Conservation (phyloP, 2,329 filamentous ascomycete genomes). For the Cladosporium sp. region DNA sequence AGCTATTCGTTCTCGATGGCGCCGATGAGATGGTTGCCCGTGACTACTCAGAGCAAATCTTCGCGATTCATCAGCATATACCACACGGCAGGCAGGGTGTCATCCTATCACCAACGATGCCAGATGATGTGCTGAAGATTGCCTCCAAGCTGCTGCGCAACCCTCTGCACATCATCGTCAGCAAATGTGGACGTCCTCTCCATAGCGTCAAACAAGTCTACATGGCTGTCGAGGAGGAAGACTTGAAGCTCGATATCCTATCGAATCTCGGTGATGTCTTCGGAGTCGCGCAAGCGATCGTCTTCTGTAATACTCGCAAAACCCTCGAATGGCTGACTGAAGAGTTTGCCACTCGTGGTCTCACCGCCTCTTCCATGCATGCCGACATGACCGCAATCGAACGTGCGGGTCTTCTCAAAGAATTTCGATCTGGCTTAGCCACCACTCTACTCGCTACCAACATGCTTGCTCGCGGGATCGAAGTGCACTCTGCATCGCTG, state of each 20-base stretch:
- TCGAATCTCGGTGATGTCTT: slow-evolving; percentile 98
- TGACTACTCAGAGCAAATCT: slow-evolving; percentile 96
- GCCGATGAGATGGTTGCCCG: slow-evolving; percentile 81
- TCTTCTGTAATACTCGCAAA: slow-evolving; percentile 97
- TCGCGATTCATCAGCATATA: slow-evolving; percentile 96
- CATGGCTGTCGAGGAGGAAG: slow-evolving; percentile 98
- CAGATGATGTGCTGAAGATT: slow-evolving; percentile 97
- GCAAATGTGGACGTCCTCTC: slow-evolving; percentile 87
- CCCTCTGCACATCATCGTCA: slow-evolving; percentile 91
- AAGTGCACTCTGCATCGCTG: slow-evolving; percentile 95
- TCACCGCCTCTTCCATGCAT: slow-evolving; percentile 97
- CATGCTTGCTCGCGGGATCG: slow-evolving; percentile 96
- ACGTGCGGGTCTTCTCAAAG: slow-evolving; percentile 97
- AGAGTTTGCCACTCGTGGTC: slow-evolving; percentile 98
- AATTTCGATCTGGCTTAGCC: slow-evolving; percentile 94
- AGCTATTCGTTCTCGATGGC: slow-evolving; percentile 75
- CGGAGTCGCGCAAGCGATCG: slow-evolving; percentile 97
- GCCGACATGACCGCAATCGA: slow-evolving; percentile 99
- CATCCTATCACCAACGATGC: slow-evolving; percentile 91
- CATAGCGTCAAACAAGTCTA: slow-evolving; percentile 99
- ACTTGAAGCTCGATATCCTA: slow-evolving; percentile 99
- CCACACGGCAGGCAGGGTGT: slow-evolving; percentile 96
- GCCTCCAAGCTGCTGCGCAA: slow-evolving; percentile 99
- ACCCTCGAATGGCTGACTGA: slow-evolving; percentile 99
- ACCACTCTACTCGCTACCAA: slow-evolving; percentile 96